Percentiles rank a stretch among this genome's conserved stretches.
phyloP scores from a whole-genome alignment of 176 grass and related monocot genomes.

The bread wheat (Triticum aestivum) region IWGSC_CS_RefSeq_v2.1 NC_057813.1:503337501-503338000 shows the following conservation, averaged over 20 bases:
- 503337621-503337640: not conserved
- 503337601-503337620: not conserved
- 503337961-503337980: too few species aligned
- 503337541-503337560: constrained; percentile 47
- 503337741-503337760: constrained; percentile 39
- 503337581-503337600: constrained; percentile 39
- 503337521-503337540: constrained; percentile 55
- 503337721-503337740: constrained; percentile 14
- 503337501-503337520: constrained; percentile 65
- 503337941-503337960: too few species aligned
- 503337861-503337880: not conserved
- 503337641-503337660: not conserved
- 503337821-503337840: constrained; percentile 20
- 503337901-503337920: too few species aligned
- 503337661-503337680: not conserved
- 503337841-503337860: not conserved
- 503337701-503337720: not conserved
- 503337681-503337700: constrained; percentile 4
- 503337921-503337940: too few species aligned
- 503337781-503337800: constrained; percentile 16
- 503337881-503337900: not conserved
- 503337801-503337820: constrained; percentile 24
- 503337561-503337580: constrained; percentile 18
- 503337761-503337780: not conserved
- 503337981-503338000: too few species aligned